phyloP scores from a whole-genome alignment of 1,284 basidiomycete species.

The Salmacisia buchloeana region DNA sequence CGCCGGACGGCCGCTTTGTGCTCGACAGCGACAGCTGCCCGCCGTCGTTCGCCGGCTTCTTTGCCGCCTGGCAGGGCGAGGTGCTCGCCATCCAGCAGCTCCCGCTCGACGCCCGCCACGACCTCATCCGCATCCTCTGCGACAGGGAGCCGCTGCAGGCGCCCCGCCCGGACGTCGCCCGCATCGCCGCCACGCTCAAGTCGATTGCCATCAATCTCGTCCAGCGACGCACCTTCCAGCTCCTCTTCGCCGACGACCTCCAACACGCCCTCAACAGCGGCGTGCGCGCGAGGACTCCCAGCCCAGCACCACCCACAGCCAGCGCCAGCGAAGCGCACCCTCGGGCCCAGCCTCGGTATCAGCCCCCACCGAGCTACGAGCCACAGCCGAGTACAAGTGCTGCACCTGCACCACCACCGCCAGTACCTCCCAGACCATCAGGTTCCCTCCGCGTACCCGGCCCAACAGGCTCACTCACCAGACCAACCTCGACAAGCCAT shows the following conservation, averaged over 20 bases:
- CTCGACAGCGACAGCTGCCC: slow-evolving; percentile 61
- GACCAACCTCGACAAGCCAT: not conserved
- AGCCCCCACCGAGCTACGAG: slow-evolving; percentile 10
- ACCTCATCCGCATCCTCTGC: slow-evolving; percentile 72
- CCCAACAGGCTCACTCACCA: not conserved
- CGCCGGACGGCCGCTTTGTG: slow-evolving; percentile 56
- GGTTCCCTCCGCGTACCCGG: not conserved
- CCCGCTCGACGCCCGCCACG: slow-evolving; percentile 63
- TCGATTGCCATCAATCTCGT: slow-evolving; percentile 12
- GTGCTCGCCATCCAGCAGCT: slow-evolving; percentile 65
- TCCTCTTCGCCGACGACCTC: slow-evolving; percentile 10
- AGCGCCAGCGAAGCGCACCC: not conserved
- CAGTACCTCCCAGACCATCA: not conserved
- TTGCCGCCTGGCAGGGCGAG: slow-evolving; percentile 64
- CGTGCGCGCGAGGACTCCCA: not conserved
- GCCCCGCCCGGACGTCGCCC: not conserved
- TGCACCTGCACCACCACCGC: not conserved
- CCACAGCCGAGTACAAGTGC: no score
- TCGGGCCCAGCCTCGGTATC: not conserved
- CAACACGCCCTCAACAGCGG: slow-evolving; percentile 1
- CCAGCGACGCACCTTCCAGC: slow-evolving; percentile 8
- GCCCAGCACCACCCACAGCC: not conserved
- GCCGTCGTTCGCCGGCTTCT: slow-evolving; percentile 61
- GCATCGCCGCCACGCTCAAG: slow-evolving; percentile 8
- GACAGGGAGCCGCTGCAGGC: slow-evolving; percentile 53